Conservation (phyloP, 1,139 yeast genomes). For the Geotrichum carabidarum region DNA sequence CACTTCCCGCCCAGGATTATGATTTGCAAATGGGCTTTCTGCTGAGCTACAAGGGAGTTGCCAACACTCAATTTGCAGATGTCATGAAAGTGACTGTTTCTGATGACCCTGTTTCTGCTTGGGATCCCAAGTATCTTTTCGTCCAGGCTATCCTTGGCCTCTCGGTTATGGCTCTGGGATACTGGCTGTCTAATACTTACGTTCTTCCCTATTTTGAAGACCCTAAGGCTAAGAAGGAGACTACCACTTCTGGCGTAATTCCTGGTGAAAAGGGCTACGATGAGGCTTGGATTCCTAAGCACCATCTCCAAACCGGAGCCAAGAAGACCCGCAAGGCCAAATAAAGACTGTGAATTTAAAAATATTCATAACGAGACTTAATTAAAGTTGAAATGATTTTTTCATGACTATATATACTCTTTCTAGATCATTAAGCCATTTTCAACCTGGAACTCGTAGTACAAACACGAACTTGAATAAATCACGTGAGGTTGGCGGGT, state of each 20-base stretch:
- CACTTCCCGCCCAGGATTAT: conserved; percentile 55
- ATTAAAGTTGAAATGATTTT: neutral
- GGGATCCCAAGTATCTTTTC: conserved; percentile 66
- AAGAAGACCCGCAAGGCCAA: conserved; percentile 9
- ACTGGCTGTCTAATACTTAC: conserved; percentile 44
- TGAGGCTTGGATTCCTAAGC: conserved; percentile 57
- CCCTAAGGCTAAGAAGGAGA: conserved; percentile 27
- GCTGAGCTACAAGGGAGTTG: conserved; percentile 46
- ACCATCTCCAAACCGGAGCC: conserved; percentile 36
- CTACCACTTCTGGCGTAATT: conserved; percentile 37
- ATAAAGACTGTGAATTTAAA: neutral
- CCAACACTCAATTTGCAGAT: conserved; percentile 53
- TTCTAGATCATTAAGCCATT: too few relatives aligned
- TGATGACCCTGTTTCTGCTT: conserved; percentile 62
- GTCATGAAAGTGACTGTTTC: conserved; percentile 53
- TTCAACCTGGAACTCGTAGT: too few relatives aligned
- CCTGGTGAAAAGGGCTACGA: conserved; percentile 38
- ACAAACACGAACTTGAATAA: neutral
- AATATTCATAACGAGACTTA: neutral
- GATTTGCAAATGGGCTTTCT: conserved; percentile 57
- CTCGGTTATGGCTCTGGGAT: conserved; percentile 49
- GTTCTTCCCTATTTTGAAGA: conserved; percentile 40
- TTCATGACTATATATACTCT: neutral
- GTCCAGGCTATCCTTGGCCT: conserved; percentile 53
- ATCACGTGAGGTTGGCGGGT: neutral